These are phyloP conservation scores for Penicillium waksmanii DNA, from an alignment of 495 filamentous ascomycete genomes.

Conservation along the genomic window DNA sequence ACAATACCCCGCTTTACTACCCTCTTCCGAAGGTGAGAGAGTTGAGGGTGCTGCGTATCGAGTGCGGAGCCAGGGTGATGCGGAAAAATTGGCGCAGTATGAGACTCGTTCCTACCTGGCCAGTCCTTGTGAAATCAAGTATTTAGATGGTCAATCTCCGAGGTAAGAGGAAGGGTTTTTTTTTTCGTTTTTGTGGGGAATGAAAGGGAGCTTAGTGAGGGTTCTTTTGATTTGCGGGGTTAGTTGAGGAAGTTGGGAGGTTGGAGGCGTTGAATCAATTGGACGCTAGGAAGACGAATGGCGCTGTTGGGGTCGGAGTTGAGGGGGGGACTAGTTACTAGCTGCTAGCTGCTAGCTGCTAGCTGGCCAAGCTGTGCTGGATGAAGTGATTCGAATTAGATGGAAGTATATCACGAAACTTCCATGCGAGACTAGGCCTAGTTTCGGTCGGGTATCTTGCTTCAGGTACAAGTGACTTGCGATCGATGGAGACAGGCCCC, in stretches of 20 bases:
- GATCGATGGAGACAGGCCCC: background rate
- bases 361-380: no score
- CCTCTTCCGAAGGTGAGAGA: constrained; percentile 1
- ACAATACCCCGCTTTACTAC: constrained; percentile 32
- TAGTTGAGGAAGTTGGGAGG: constrained; percentile 25
- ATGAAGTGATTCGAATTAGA: no score
- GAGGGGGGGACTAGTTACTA: no score
- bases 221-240: constrained; percentile 28
- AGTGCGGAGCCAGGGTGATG: constrained; percentile 25
- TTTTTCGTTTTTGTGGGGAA: constrained; percentile 37
- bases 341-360: no score
- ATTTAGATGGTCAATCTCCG: constrained; percentile 23
- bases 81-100: constrained; percentile 30
- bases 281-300: background rate
- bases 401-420: no score
- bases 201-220: constrained; percentile 28
- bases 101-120: constrained; percentile 32
- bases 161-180: constrained; percentile 21
- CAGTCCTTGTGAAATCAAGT: constrained; percentile 25
- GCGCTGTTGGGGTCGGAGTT: no score
- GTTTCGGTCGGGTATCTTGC: background rate
- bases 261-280: constrained; percentile 6
- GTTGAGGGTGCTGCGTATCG: constrained; percentile 33
- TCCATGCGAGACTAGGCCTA: background rate
- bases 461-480: constrained; percentile 4